Evolutionary conservation across 768 basidiomycete genomes (phyloP).

Genomic region (Pseudohyphozyma bogoriensis): DNA sequence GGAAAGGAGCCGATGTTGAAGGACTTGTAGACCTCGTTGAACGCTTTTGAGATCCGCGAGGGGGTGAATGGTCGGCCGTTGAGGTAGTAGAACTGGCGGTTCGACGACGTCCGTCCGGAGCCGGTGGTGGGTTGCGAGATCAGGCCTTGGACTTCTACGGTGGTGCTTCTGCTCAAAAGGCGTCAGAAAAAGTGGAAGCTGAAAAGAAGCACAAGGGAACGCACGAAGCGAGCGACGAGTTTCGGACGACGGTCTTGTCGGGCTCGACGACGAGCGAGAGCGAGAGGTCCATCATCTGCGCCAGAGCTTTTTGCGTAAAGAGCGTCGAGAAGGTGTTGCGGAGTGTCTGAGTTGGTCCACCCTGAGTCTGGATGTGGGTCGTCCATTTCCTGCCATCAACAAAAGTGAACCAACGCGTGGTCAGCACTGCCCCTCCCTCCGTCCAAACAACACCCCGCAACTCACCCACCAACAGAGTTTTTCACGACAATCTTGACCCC

Average conservation of each 20-base stretch:
- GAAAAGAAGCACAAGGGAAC: conserved; percentile 29
- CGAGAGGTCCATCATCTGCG: conserved; percentile 63
- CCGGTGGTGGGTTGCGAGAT: conserved; percentile 72
- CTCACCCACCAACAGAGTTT: conserved; percentile 65
- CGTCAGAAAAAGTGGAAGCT: not conserved
- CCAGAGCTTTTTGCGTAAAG: conserved; percentile 74
- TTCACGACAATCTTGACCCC: conserved; percentile 61
- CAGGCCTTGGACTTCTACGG: conserved; percentile 68
- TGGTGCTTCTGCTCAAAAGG: too few species aligned
- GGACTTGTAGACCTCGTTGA: conserved; percentile 84
- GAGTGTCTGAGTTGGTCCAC: conserved; percentile 51
- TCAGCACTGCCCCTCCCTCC: too few species aligned
- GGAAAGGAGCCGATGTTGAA: conserved; percentile 69
- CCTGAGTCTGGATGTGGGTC: conserved; percentile 63
- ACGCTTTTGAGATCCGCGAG: conserved; percentile 64
- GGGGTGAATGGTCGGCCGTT: conserved; percentile 82
- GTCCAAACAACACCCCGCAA: too few species aligned
- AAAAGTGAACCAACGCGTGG: not conserved
- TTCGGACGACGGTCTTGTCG: conserved; percentile 50
- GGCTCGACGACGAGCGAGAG: conserved; percentile 58
- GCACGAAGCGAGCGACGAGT: conserved; percentile 41
- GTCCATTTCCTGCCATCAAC: conserved; percentile 41
- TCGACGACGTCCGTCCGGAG: conserved; percentile 63
- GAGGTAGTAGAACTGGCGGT: conserved; percentile 85
- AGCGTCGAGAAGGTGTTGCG: conserved; percentile 59